These are phyloP conservation scores for Boletus sp. DNA, from an alignment of 768 basidiomycete species.

Conservation along the genomic window DNA sequence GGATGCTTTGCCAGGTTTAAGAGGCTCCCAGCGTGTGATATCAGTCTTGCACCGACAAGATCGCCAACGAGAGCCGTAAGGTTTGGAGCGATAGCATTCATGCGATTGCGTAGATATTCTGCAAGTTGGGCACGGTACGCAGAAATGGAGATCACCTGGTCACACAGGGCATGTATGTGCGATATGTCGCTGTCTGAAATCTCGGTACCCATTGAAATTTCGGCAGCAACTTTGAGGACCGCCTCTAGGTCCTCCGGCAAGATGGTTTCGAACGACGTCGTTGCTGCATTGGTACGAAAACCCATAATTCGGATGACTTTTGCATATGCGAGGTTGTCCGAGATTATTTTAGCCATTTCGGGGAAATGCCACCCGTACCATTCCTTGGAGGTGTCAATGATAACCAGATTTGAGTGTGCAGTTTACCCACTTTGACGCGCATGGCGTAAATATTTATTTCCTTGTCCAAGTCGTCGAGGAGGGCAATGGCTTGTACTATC, in stretches of 20 bases:
- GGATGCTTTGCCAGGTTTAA: conserved; percentile 72
- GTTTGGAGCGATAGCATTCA: conserved; percentile 98
- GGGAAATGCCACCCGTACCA: conserved; percentile 99
- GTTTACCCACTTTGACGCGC: conserved; percentile 84
- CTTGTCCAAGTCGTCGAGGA: conserved; percentile 98
- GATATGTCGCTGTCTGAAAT: conserved; percentile 94
- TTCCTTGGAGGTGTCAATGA: conserved; percentile 54
- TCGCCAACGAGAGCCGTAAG: conserved; percentile 82
- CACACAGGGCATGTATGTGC: conserved; percentile 96
- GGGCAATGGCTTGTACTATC: conserved; percentile 97
- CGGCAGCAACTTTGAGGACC: conserved; percentile 90
- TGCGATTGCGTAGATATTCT: conserved; percentile 95
- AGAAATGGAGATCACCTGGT: conserved; percentile 97
- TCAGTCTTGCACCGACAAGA: conserved; percentile 70
- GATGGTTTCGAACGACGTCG: conserved; percentile 82
- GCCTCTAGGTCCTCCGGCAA: conserved; percentile 97
- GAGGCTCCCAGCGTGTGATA: conserved; percentile 71
- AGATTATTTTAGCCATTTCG: conserved; percentile 97
- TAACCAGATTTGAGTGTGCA: background rate
- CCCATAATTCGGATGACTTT: conserved; percentile 93
- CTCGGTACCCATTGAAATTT: conserved; percentile 99
- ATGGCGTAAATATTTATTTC: conserved; percentile 99
- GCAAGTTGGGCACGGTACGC: conserved; percentile 92
- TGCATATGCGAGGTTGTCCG: conserved; percentile 96
- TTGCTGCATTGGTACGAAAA: conserved; percentile 89